A percentile compares a stretch with the other conserved stretches of the same genome.
phyloP scores from a whole-genome alignment of 306 rosid species.

The Cicer bijugum region DNA sequence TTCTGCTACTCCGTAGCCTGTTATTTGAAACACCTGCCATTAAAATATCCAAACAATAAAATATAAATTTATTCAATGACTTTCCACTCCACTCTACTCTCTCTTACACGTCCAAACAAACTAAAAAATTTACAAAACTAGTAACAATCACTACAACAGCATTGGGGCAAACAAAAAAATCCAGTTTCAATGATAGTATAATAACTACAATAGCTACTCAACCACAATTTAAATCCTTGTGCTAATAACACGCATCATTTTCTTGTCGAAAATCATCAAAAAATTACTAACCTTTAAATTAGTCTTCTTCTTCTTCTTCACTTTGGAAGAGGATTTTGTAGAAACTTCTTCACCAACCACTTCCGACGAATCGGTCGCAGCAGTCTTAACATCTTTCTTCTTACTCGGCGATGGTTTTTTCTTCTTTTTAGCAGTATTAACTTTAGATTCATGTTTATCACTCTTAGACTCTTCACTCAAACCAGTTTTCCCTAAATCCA shows the following conservation, averaged over 20 bases:
- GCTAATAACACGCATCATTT: background rate
- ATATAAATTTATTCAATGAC: background rate
- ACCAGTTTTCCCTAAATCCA: constrained; percentile 1
- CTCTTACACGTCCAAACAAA: background rate
- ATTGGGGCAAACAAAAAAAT: background rate
- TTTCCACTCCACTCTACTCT: constrained; percentile 8
- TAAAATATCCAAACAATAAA: background rate
- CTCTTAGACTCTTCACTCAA: constrained; percentile 38
- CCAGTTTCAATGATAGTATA: constrained; percentile 20
- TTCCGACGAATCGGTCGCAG: constrained; percentile 39
- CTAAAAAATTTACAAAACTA: background rate
- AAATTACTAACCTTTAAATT: constrained; percentile 58
- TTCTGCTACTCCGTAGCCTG: too few species aligned
- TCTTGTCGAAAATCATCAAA: background rate
- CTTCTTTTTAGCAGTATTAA: constrained; percentile 47
- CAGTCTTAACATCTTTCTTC: constrained; percentile 56
- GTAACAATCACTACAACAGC: background rate
- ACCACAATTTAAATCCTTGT: constrained; percentile 13
- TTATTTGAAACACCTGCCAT: too few species aligned
- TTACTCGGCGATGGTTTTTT: constrained; percentile 52
- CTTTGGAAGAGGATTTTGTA: constrained; percentile 50
- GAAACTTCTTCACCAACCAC: constrained; percentile 46
- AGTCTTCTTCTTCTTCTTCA: constrained; percentile 51
- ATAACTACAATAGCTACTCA: background rate
- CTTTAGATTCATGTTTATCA: constrained; percentile 47